phyloP scores from a whole-genome alignment of 352 stramenopile genomes.

The Thraustochytrium sp. region DNA sequence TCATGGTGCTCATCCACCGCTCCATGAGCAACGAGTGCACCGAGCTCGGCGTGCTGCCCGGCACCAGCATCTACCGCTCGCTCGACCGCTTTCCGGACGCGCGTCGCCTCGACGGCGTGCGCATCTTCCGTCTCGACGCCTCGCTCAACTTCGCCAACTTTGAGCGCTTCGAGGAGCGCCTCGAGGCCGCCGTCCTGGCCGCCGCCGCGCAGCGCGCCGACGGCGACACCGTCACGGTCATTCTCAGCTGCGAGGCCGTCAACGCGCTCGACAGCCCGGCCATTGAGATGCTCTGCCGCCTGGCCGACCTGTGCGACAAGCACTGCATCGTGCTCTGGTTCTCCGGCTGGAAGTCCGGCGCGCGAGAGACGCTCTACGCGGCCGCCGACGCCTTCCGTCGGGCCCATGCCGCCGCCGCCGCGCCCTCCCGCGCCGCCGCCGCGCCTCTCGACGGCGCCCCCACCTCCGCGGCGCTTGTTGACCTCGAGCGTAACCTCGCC shows the following conservation, averaged over 20 bases:
- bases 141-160: constrained; percentile 29
- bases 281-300: constrained; percentile 32
- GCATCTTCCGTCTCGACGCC: constrained; percentile 20
- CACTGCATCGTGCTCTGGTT: constrained; percentile 4
- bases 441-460: not conserved
- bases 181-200: not conserved
- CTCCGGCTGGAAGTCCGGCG: constrained; percentile 24
- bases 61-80: constrained; percentile 12
- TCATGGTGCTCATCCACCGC: not conserved
- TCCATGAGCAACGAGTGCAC: not conserved
- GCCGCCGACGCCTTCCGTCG: not conserved
- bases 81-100: constrained; percentile 10
- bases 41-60: constrained; percentile 11
- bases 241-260: constrained; percentile 35
- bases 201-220: not conserved
- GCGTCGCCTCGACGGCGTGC: not conserved
- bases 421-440: no score
- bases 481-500: no score
- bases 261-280: constrained; percentile 6
- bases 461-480: no score
- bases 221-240: not conserved
- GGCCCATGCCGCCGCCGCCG: not conserved
- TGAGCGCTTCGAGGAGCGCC: constrained; percentile 14
- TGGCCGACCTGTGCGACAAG: not conserved
- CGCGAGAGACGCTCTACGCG: not conserved